phyloP scores from a whole-genome alignment of 2,329 filamentous ascomycete species.

The Monosporascus cannonballus region DNA sequence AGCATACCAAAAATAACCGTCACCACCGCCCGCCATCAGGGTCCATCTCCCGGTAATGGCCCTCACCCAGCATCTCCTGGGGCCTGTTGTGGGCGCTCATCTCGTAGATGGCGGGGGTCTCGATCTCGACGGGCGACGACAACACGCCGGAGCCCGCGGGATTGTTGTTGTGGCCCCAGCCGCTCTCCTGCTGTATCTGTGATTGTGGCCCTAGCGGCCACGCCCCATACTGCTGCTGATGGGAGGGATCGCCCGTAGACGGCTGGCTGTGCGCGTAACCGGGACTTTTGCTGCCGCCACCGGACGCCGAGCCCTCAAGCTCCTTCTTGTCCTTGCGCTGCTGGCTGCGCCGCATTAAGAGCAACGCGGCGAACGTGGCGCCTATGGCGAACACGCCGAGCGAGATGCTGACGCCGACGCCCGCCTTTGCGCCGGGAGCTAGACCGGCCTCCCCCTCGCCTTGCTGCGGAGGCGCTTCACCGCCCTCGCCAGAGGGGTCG shows the following conservation, averaged over 20 bases:
- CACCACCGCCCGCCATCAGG: neutral
- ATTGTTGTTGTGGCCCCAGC: neutral
- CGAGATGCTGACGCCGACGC: constrained; percentile 28
- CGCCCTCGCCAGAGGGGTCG: neutral
- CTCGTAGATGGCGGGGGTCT: constrained; percentile 23
- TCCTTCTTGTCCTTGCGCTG: constrained; percentile 3
- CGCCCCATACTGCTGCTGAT: constrained; percentile 5
- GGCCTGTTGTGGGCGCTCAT: constrained; percentile 24
- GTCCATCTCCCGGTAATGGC: constrained; percentile 21
- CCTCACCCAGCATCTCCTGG: constrained; percentile 30
- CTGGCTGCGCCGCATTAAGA: constrained; percentile 21
- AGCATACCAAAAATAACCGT: neutral
- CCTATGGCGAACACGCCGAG: constrained; percentile 26
- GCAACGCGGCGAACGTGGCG: constrained; percentile 20
- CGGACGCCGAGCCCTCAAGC: constrained; percentile 9
- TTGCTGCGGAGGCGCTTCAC: neutral
- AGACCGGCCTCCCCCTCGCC: constrained; percentile 14
- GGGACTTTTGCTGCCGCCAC: constrained; percentile 2
- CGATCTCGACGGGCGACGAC: constrained; percentile 19
- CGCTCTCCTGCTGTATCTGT: neutral
- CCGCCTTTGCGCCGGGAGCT: constrained; percentile 28
- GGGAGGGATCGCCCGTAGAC: constrained; percentile 1
- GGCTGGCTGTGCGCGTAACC: constrained; percentile 2
- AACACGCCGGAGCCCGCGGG: neutral
- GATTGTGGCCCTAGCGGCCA: neutral